These are phyloP conservation scores for Protomyces inouyei DNA, from an alignment of 1,139 yeast species.

Conservation along the genomic window DNA sequence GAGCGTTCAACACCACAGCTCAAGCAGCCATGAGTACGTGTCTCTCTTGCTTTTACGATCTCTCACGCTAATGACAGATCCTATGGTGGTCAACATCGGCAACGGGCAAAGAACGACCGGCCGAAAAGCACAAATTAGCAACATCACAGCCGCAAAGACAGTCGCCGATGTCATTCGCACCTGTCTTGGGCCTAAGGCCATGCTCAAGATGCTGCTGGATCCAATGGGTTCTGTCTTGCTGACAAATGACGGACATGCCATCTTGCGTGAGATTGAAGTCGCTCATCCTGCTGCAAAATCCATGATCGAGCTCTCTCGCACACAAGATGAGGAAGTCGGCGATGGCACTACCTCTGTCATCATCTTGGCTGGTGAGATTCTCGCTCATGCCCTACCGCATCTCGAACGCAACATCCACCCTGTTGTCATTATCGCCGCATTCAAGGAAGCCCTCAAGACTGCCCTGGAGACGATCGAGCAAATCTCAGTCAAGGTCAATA, in stretches of 20 bases:
- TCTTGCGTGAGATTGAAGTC: slow-evolving; percentile 80
- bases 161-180: slow-evolving; percentile 62
- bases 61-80: neutral
- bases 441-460: slow-evolving; percentile 84
- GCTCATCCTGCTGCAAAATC: slow-evolving; percentile 98
- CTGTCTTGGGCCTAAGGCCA: slow-evolving; percentile 98
- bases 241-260: slow-evolving; percentile 97
- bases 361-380: slow-evolving; percentile 88
- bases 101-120: slow-evolving; percentile 83
- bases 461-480: slow-evolving; percentile 83
- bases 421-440: slow-evolving; percentile 88
- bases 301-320: slow-evolving; percentile 93
- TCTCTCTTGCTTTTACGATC: too few species aligned
- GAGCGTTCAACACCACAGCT: neutral
- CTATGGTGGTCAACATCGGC: slow-evolving; percentile 22
- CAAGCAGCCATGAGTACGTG: neutral
- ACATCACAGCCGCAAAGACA: slow-evolving; percentile 97
- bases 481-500: slow-evolving; percentile 80
- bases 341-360: slow-evolving; percentile 33
- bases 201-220: slow-evolving; percentile 95
- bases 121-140: slow-evolving; percentile 93
- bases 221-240: slow-evolving; percentile 94
- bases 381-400: slow-evolving; percentile 92
- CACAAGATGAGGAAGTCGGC: slow-evolving; percentile 81
- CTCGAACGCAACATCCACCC: slow-evolving; percentile 93